Percentiles rank a stretch among this genome's conserved stretches.
Evolutionary conservation across 768 basidiomycete genomes (phyloP).

Genomic region (Pilatotrama ljubarskyi): DNA sequence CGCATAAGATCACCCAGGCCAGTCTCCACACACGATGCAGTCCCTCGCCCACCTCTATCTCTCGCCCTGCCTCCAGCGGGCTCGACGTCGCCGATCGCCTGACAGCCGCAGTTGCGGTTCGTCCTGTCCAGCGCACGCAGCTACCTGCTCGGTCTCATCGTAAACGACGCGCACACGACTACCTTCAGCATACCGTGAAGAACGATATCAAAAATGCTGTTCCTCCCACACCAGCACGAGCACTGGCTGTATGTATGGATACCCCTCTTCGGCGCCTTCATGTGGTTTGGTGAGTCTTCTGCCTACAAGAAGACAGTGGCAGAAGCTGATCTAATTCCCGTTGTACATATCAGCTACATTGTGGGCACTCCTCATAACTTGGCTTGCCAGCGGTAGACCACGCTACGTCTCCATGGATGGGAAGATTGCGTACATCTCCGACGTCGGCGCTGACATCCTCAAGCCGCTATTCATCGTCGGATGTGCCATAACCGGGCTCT

Average conservation of each 20-base stretch:
- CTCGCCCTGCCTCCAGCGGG: background rate
- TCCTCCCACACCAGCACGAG: slow-evolving; percentile 28
- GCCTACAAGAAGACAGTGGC: background rate
- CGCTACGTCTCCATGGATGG: slow-evolving; percentile 57
- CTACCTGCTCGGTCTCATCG: background rate
- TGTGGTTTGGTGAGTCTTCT: slow-evolving; percentile 62
- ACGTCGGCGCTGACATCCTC: slow-evolving; percentile 69
- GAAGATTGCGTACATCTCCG: slow-evolving; percentile 72
- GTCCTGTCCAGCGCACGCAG: background rate
- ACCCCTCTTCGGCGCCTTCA: slow-evolving; percentile 55
- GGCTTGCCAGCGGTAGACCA: slow-evolving; percentile 65
- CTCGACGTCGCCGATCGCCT: background rate
- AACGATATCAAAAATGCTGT: background rate
- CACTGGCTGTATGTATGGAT: slow-evolving; percentile 69
- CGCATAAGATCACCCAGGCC: slow-evolving; percentile 7
- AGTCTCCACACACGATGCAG: slow-evolving; percentile 6
- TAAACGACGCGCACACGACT: slow-evolving; percentile 5
- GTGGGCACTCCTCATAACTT: slow-evolving; percentile 69
- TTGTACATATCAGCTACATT: slow-evolving; percentile 46
- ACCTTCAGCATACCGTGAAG: background rate
- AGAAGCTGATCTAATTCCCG: background rate
- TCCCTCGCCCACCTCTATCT: background rate
- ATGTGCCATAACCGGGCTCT: slow-evolving; percentile 59
- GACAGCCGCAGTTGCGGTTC: slow-evolving; percentile 13
- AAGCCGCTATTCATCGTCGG: slow-evolving; percentile 77